phyloP scores from a whole-genome alignment of 31 red algal species.

The Bonnemaisonia californica region DNA sequence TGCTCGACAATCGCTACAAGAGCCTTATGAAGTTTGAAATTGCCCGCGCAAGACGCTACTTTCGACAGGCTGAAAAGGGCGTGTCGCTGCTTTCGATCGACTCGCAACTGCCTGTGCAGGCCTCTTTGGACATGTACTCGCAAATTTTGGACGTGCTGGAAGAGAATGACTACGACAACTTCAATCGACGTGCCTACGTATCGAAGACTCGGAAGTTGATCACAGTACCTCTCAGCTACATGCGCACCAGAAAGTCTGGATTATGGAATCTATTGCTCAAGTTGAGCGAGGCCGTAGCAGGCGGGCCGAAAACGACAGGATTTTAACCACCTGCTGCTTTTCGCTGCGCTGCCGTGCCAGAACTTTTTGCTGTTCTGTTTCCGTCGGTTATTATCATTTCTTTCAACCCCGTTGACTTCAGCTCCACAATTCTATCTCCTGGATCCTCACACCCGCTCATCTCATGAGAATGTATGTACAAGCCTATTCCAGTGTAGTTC shows the following conservation, averaged over 20 bases:
- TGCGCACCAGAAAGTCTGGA: conserved; percentile 34
- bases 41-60: conserved; percentile 85
- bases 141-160: conserved; percentile 91
- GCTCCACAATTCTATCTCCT: too few relatives aligned
- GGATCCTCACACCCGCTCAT: too few relatives aligned
- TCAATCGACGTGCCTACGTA: conserved; percentile 90
- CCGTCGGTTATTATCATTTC: too few relatives aligned
- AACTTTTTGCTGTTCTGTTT: too few relatives aligned
- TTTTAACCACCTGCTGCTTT: too few relatives aligned
- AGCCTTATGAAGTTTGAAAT: conserved; percentile 96
- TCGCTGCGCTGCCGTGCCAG: too few relatives aligned
- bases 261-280: conserved; percentile 41
- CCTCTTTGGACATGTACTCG: conserved; percentile 95
- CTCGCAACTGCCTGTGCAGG: conserved; percentile 86
- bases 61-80: conserved; percentile 73
- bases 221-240: conserved; percentile 78
- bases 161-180: conserved; percentile 96
- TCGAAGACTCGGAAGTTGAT: conserved; percentile 70
- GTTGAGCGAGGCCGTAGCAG: conserved; percentile 19
- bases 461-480: not conserved
- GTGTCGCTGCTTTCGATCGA: conserved; percentile 73
- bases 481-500: not conserved
- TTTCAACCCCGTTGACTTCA: too few relatives aligned
- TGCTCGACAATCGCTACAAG: conserved; percentile 79
- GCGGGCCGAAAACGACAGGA: too few relatives aligned